A percentile compares a stretch with the other conserved stretches of the same genome.
Conservation (phyloP, 2,329 filamentous ascomycete genomes). For the Cordyceps militaris region DNA sequence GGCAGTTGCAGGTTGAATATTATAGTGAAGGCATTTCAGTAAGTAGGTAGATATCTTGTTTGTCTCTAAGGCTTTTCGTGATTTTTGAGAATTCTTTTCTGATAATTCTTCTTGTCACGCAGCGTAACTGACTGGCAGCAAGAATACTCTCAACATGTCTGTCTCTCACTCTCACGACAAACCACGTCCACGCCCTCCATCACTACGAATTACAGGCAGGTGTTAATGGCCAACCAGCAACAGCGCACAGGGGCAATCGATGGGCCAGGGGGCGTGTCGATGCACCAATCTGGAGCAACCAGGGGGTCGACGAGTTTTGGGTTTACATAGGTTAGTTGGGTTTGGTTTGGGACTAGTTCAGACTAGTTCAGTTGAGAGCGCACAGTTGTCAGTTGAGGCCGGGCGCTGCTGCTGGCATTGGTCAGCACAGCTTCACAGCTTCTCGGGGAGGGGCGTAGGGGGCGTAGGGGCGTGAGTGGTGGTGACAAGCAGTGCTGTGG, state of each 20-base stretch:
- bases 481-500: too few species aligned
- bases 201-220: neutral
- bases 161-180: neutral
- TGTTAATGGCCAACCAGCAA: neutral
- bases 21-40: too few species aligned
- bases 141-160: too few species aligned
- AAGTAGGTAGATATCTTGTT: neutral
- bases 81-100: neutral
- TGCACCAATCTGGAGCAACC: slow-evolving; percentile 9
- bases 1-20: neutral
- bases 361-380: slow-evolving; percentile 9
- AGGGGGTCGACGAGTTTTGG: slow-evolving; percentile 8
- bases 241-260: neutral
- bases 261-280: slow-evolving; percentile 2
- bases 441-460: neutral
- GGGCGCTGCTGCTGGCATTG: neutral
- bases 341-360: slow-evolving; percentile 1
- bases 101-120: neutral
- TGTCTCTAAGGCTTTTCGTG: neutral
- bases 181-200: neutral
- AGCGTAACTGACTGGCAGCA: too few species aligned
- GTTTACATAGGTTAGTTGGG: slow-evolving; percentile 7
- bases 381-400: slow-evolving; percentile 10
- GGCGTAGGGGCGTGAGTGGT: neutral
- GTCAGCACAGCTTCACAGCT: neutral